phyloP scores from a whole-genome alignment of 2,329 filamentous ascomycete genomes.

The Colletotrichum sp. region DNA sequence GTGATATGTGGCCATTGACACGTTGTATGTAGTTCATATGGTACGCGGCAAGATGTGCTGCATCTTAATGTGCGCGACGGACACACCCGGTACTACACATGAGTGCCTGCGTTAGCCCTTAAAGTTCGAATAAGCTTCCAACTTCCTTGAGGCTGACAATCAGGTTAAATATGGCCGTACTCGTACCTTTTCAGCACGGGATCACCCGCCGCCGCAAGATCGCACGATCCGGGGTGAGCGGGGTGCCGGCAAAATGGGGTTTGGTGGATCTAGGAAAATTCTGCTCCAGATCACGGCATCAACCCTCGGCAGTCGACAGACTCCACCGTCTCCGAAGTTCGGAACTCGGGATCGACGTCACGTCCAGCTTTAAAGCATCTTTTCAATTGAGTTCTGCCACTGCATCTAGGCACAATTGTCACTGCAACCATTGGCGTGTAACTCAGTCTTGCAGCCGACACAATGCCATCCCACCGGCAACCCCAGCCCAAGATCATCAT shows the following conservation, averaged over 20 bases:
- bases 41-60: too few species aligned
- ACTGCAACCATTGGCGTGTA: background rate
- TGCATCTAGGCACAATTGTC: background rate
- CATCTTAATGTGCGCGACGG: too few species aligned
- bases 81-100: too few species aligned
- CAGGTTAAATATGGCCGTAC: too few species aligned
- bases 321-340: background rate
- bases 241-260: background rate
- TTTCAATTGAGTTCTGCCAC: background rate
- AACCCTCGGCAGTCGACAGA: background rate
- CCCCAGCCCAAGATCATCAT: constrained; percentile 26
- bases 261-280: background rate
- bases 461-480: background rate
- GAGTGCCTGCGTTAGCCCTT: too few species aligned
- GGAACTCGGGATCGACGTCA: background rate
- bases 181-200: background rate
- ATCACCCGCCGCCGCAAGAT: background rate
- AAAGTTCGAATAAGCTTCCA: too few species aligned
- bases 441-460: background rate
- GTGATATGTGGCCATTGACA: too few species aligned
- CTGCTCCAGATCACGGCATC: background rate
- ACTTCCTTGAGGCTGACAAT: too few species aligned
- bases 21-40: too few species aligned
- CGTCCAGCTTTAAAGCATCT: background rate
- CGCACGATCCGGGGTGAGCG: background rate